phyloP scores from a whole-genome alignment of 768 basidiomycete species.

The Podaxis rugospora region DNA sequence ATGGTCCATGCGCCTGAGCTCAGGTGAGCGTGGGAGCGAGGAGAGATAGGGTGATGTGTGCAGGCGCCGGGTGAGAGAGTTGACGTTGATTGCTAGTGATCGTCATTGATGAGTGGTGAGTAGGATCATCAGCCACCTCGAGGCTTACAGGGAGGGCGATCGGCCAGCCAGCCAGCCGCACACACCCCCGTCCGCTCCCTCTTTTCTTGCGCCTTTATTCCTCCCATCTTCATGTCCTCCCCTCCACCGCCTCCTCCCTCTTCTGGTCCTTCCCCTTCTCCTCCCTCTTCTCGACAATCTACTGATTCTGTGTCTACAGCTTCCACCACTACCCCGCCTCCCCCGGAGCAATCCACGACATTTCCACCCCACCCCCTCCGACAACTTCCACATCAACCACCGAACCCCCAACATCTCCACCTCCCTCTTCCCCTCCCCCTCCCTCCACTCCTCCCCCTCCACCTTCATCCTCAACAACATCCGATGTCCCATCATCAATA shows the following conservation, averaged over 20 bases:
- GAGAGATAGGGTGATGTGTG: no score
- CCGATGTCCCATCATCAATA: not conserved
- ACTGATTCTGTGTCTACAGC: not conserved
- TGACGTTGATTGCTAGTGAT: no score
- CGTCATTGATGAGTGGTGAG: no score
- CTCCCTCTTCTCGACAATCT: not conserved
- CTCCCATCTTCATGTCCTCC: not conserved
- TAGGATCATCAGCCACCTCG: not conserved
- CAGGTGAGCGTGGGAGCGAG: no score
- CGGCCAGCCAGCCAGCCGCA: no score
- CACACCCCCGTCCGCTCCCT: not conserved
- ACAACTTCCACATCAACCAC: not conserved
- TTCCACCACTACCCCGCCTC: not conserved
- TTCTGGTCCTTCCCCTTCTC: not conserved
- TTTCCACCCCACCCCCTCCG: not conserved
- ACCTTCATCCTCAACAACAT: not conserved
- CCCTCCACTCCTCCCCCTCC: not conserved
- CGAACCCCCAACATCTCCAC: not conserved
- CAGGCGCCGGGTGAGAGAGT: no score
- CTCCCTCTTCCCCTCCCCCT: not conserved
- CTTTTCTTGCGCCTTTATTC: not conserved
- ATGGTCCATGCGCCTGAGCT: no score
- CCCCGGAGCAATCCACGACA: not conserved
- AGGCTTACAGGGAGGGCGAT: not conserved
- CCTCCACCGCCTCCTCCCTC: not conserved